These are phyloP conservation scores for Erodium texanum DNA, from an alignment of 441 rosid genomes.

Conservation along the genomic window DNA sequence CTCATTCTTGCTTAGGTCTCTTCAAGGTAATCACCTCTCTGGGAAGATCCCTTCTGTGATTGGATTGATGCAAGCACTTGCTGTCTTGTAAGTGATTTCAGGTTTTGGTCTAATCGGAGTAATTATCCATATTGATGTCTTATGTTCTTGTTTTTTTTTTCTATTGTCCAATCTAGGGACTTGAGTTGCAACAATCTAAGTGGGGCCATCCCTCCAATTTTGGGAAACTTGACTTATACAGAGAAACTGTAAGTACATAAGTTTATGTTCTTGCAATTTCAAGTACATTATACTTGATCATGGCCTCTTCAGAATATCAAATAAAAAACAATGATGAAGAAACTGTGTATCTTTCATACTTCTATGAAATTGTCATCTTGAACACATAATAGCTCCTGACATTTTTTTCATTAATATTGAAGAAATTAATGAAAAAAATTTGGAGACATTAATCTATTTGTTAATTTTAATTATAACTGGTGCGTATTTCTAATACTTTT, in stretches of 20 bases:
- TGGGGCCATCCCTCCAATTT: slow-evolving; percentile 76
- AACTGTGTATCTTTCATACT: not conserved
- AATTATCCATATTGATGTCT: not conserved
- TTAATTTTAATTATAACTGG: too few relatives aligned
- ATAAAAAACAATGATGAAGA: not conserved
- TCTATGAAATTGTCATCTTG: not conserved
- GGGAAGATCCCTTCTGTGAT: slow-evolving; percentile 76
- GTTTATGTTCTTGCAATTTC: not conserved
- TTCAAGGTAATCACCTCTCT: too few relatives aligned
- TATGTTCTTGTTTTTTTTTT: not conserved
- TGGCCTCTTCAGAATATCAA: not conserved
- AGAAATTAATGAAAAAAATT: too few relatives aligned
- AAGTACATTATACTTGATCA: not conserved
- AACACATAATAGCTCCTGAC: not conserved
- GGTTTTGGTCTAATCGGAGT: not conserved
- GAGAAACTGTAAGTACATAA: slow-evolving; percentile 65
- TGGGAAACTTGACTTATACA: slow-evolving; percentile 78
- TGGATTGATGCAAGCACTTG: slow-evolving; percentile 96
- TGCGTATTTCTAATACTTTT: too few relatives aligned
- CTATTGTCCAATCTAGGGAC: slow-evolving; percentile 40
- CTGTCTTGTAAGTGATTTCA: slow-evolving; percentile 59
- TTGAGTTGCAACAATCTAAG: slow-evolving; percentile 74
- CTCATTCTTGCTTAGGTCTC: too few relatives aligned
- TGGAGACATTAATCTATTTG: too few relatives aligned
- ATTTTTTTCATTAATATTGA: too few relatives aligned